These are phyloP conservation scores for Neonectria hederae DNA, from an alignment of 2,329 filamentous ascomycete genomes.

Conservation along the genomic window DNA sequence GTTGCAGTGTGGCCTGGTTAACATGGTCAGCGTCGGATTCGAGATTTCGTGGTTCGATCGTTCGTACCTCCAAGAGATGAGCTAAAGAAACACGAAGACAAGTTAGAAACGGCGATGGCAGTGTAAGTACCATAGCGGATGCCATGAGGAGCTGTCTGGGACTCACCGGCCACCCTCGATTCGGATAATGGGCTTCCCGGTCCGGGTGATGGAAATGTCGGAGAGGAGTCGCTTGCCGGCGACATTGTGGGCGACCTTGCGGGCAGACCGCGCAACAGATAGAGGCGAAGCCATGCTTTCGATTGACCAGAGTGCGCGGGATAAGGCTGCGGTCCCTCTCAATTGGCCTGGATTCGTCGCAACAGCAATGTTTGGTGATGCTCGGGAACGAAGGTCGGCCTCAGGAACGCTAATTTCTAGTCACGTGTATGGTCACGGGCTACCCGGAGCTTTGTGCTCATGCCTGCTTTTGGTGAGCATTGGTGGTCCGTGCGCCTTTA, in stretches of 20 bases:
- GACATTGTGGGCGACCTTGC: conserved; percentile 57
- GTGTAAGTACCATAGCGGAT: conserved; percentile 31
- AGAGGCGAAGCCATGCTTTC: conserved; percentile 66
- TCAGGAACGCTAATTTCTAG: conserved; percentile 33
- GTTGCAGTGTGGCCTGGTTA: conserved; percentile 88
- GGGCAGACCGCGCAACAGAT: conserved; percentile 64
- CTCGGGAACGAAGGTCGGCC: conserved; percentile 33
- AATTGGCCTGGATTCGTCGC: conserved; percentile 42
- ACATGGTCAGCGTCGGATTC: conserved; percentile 41
- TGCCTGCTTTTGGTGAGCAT: neutral
- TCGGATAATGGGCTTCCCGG: conserved; percentile 93
- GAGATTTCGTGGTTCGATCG: conserved; percentile 22
- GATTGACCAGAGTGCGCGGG: conserved; percentile 41
- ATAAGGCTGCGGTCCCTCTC: conserved; percentile 45
- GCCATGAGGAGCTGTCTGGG: neutral
- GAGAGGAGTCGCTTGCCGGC: conserved; percentile 67
- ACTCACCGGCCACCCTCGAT: conserved; percentile 87
- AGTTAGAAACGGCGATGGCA: conserved; percentile 40
- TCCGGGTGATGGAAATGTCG: conserved; percentile 93
- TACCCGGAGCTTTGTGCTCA: conserved; percentile 18
- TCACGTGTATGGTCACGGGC: conserved; percentile 44
- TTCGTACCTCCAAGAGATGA: conserved; percentile 84
- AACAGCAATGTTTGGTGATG: conserved; percentile 39
- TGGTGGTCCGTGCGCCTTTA: conserved; percentile 38
- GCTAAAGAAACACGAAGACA: conserved; percentile 58